Evolutionary conservation across 208 protist species (phyloP), one percentile per base, ranked within the genome.

Genomic region (Wallacemonas collosoma): DNA sequence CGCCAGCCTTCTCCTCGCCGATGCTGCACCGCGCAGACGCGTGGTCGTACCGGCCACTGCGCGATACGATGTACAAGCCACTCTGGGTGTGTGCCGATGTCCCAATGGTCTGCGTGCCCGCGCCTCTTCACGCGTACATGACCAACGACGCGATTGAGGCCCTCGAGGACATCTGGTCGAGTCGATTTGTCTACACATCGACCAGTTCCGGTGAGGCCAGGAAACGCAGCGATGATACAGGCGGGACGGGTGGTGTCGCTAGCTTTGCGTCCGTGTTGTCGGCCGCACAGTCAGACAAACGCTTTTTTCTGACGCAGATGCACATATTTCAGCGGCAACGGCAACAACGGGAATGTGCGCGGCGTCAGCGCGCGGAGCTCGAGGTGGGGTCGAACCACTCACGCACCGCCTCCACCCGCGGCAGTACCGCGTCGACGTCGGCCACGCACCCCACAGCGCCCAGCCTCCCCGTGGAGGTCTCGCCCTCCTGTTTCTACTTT

Each of bases 1-100:
- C 86, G 45, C 89, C 89, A 3, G 80, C 83, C 39, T 87, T 87
- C 65, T 85, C 75, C 26, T 87, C 86, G 5, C 77, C 83, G 60
- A 35, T 69, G 53, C 77, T 94, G 74, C 81, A 85, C 26, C 85
- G 89, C n/a, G 72, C 88, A 0, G 81, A 89, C 44, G 60, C 68
- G 38, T 83, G 81, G 64, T 86, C 80, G 48, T 93, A 85, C 67
- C 74, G 74, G 45, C 88, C 85, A 12, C 64, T 83, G 64, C 73
- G 60, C 12, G 60, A 65, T 0, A 65, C 68, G 9, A 72, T 73
- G 1, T 47, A 14, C 17, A 66, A 44, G 17, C 75, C 77, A 66
- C 64, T 87, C 7, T 66, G 82, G 50, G 54, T 87, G 4, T 71
- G 80, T 14, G 72, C 75, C 0, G 75, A 87, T 58, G 74, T 71